phyloP scores from a whole-genome alignment of 2,329 filamentous ascomycete genomes.

The Sphaerulina musiva region DNA sequence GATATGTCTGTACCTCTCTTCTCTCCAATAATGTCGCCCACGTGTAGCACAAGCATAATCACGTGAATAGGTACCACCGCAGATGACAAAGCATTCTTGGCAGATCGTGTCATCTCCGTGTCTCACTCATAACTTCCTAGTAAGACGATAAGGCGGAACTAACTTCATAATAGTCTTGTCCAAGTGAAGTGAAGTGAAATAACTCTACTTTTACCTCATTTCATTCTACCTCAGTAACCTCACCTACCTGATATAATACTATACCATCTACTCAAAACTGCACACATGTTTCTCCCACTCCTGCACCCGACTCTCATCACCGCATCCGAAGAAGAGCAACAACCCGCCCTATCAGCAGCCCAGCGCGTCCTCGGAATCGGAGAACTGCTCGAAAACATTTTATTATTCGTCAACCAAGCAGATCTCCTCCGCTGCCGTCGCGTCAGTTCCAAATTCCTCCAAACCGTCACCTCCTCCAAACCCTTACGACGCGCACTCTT shows the following conservation, averaged over 20 bases:
- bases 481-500: conserved; percentile 14
- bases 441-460: conserved; percentile 15
- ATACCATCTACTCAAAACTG: background rate
- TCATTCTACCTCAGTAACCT: background rate
- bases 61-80: too few species aligned
- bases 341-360: conserved; percentile 7
- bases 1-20: too few species aligned
- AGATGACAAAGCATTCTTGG: too few species aligned
- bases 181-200: too few species aligned
- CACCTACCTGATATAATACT: background rate
- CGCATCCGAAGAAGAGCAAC: background rate
- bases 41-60: too few species aligned
- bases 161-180: too few species aligned
- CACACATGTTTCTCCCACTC: conserved; percentile 4
- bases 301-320: background rate
- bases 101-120: too few species aligned
- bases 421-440: conserved; percentile 19
- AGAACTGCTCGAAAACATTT: conserved; percentile 20
- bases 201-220: background rate
- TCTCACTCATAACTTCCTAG: too few species aligned
- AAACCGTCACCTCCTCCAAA: conserved; percentile 15
- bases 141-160: too few species aligned
- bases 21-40: too few species aligned
- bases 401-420: conserved; percentile 9
- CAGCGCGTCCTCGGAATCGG: conserved; percentile 18